These are phyloP conservation scores for Aspergillus ustus DNA, from an alignment of 2,329 filamentous ascomycete genomes.

Conservation along the genomic window DNA sequence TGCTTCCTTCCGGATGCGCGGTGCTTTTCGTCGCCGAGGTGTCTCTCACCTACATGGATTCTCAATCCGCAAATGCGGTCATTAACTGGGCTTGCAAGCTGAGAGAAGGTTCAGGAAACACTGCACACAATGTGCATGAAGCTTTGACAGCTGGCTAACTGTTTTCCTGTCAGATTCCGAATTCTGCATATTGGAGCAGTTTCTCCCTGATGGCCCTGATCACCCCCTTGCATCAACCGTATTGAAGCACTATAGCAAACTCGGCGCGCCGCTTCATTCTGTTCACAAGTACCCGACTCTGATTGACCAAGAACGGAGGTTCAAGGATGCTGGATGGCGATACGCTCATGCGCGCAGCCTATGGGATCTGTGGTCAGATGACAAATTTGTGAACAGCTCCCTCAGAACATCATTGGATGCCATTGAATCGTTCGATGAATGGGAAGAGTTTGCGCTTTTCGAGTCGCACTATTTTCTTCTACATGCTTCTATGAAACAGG, in stretches of 20 bases:
- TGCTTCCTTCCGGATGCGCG: slow-evolving; percentile 62
- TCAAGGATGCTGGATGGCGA: slow-evolving; percentile 70
- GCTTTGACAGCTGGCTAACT: slow-evolving; percentile 8
- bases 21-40: slow-evolving; percentile 88
- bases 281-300: slow-evolving; percentile 71
- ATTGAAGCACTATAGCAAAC: slow-evolving; percentile 80
- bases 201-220: slow-evolving; percentile 74
- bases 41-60: slow-evolving; percentile 88
- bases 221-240: slow-evolving; percentile 89
- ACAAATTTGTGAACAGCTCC: slow-evolving; percentile 64
- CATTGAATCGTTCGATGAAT: slow-evolving; percentile 89
- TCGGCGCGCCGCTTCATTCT: slow-evolving; percentile 77
- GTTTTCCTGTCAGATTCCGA: slow-evolving; percentile 57
- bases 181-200: slow-evolving; percentile 87
- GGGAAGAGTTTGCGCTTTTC: slow-evolving; percentile 91
- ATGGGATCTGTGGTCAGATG: slow-evolving; percentile 81
- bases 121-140: neutral
- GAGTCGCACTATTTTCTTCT: slow-evolving; percentile 83
- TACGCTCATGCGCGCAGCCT: slow-evolving; percentile 68
- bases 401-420: slow-evolving; percentile 68
- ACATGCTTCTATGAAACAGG: slow-evolving; percentile 57
- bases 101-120: slow-evolving; percentile 61
- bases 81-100: slow-evolving; percentile 78
- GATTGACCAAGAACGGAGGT: slow-evolving; percentile 70
- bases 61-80: slow-evolving; percentile 71